These are phyloP conservation scores for Cucurbita ficifolia DNA, from an alignment of 306 rosid species.

Conservation along the genomic window DNA sequence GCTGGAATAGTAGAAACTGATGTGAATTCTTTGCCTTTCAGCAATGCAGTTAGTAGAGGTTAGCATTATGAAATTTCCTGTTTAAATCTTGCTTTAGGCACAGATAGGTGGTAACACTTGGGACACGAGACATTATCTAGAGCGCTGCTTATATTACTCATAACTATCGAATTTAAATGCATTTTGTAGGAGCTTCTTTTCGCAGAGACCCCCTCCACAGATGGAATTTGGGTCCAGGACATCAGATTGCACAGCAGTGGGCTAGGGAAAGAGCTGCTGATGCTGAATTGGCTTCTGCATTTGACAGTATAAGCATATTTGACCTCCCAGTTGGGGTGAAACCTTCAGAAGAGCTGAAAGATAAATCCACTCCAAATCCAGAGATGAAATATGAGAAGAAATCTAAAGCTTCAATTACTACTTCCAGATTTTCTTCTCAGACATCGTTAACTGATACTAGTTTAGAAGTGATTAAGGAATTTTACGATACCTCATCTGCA, in stretches of 20 bases:
- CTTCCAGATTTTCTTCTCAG: slow-evolving; percentile 29
- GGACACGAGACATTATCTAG: neutral
- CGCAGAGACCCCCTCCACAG: slow-evolving; percentile 60
- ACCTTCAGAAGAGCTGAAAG: slow-evolving; percentile 50
- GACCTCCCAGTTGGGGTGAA: slow-evolving; percentile 86
- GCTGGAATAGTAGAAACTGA: slow-evolving; percentile 21
- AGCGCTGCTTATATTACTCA: slow-evolving; percentile 4
- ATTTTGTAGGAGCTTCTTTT: slow-evolving; percentile 31
- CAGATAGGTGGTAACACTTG: neutral
- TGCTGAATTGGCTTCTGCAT: slow-evolving; percentile 20
- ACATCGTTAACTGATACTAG: slow-evolving; percentile 39
- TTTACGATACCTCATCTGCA: slow-evolving; percentile 39
- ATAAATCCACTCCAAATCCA: slow-evolving; percentile 19
- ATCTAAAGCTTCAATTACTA: slow-evolving; percentile 14
- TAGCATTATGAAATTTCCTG: slow-evolving; percentile 10
- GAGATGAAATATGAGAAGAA: slow-evolving; percentile 29
- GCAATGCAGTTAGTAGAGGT: slow-evolving; percentile 32
- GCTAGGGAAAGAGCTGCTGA: slow-evolving; percentile 57
- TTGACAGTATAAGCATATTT: slow-evolving; percentile 51
- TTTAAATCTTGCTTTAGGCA: neutral
- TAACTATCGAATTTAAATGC: slow-evolving; percentile 7
- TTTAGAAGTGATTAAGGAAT: slow-evolving; percentile 47
- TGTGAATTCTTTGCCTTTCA: slow-evolving; percentile 19
- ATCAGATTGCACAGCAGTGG: slow-evolving; percentile 76
- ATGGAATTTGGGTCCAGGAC: slow-evolving; percentile 70